A percentile compares a stretch with the other conserved stretches of the same genome.
phyloP scores from a whole-genome alignment of 441 rosid genomes.

The Corymbia citriodora region DNA sequence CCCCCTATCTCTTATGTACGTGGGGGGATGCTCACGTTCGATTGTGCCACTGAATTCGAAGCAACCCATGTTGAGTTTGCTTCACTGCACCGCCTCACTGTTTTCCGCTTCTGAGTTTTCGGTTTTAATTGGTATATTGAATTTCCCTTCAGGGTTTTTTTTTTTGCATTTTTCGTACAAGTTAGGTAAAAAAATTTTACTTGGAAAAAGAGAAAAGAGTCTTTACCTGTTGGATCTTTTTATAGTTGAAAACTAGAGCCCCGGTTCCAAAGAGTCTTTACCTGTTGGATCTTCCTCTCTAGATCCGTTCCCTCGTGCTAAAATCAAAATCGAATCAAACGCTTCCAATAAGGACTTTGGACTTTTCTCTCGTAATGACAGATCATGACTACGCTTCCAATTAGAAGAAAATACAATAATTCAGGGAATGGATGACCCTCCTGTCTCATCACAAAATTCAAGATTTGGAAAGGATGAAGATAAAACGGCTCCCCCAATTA shows the following conservation, averaged over 20 bases:
- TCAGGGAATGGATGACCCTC: not conserved
- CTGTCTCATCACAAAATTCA: not conserved
- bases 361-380: not conserved
- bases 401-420: not conserved
- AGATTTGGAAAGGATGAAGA: not conserved
- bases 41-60: not conserved
- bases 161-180: not conserved
- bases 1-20: not conserved
- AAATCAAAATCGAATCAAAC: not conserved
- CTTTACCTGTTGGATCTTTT: not conserved
- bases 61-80: not conserved
- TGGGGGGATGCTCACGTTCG: not conserved
- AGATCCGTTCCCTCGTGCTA: not conserved
- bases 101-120: not conserved
- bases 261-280: not conserved
- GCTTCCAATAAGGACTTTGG: not conserved
- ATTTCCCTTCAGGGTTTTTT: not conserved
- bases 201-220: not conserved
- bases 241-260: not conserved
- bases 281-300: not conserved
- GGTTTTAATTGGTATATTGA: not conserved
- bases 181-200: not conserved
- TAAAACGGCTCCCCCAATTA: not conserved
- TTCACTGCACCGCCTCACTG: not conserved
- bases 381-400: not conserved